Evolutionary conservation across 1,284 basidiomycete genomes (phyloP), one percentile per base, ranked within the genome.

Genomic region (Clitocybe nebularis): DNA sequence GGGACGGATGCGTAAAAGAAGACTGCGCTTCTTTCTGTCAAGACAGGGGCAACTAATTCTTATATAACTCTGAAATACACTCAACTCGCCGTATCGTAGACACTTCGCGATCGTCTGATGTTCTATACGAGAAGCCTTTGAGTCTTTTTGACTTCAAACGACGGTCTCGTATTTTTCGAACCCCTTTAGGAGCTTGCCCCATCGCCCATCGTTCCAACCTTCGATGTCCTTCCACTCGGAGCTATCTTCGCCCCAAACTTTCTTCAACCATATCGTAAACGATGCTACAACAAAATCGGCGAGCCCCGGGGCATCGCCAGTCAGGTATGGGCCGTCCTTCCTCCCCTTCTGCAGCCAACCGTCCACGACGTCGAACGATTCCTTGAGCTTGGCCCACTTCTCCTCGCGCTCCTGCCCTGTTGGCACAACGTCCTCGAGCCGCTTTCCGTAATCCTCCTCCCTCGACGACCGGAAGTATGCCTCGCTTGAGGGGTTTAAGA

Each of bases 281-380:
- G 44, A 49, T 4, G 49, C 56, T 21, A 63, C 36, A 4, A 53
- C 46, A 14, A 62, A 51, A 44, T 66, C 60, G 3, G 45, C 54
- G 41, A 57, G 61, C 2, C 45, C 51, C 3, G 50, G 29, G 4
- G 36, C 39, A 7, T 55, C 46, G 5, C 60, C 59, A 44, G 57
- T 40, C 9, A 60, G 34, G 43, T 55, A 59, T 7, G 50, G 52
- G 0, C 55, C 29, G 7, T 14, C 3, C n/a, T n/a, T n/a, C n/a
- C n/a, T n/a, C 13, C 3, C 40, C 19, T 41, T 52, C 33, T 46
- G 45, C 20, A 55, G 48, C 57, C 54, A 60, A 1, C 36, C 45
- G 26, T 58, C 45, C 6, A 60, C 17, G 6, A 17, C 48, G 13
- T 47, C 48, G 11, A 58, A 42, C 9, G 41, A 47, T 5, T 39